Base-by-base conservation (phyloP, 2,329 filamentous ascomycete genomes). In the Fusarium sororula region DNA sequence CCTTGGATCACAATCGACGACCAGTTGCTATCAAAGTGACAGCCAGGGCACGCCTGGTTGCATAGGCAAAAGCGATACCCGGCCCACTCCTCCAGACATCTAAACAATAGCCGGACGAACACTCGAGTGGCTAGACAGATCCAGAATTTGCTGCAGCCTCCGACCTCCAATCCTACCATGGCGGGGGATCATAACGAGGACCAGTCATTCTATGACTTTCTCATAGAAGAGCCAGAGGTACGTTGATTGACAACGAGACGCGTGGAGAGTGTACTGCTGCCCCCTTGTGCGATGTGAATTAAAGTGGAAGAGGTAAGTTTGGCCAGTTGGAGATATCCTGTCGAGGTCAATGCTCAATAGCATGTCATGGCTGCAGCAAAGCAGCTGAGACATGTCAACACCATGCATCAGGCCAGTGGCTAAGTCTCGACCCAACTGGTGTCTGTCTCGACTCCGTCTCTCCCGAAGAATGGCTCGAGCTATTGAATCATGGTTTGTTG, bases 221-320 rank as follows among this genome's bases (percentile, higher is more conserved):
- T 78, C 75, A 78, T 78, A 66, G 77, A 78, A 50, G 77, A 78
- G 22, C 70, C 74, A 39, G 75, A 78, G 77, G 77, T 78, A 78
- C 61, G 77, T 77, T 41, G 38, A 44, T 38, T 60, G 39, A 42
- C 44, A 47, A 32, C 47, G 50, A 37, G 42, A 42, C n/a, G 26
- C 26, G 37, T 35, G 37, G 44, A 57, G 55, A 61, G 45, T 54
- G 20, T 56, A 47, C 57, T 61, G 41, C 42, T 66, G 56, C 66
- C 69, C 61, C 61, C 53, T 72, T 65, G 63, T 59, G 60, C 61
- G 35, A 66, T 50, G 53, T 53, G 66, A 75, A 38, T 63, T 64
- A 37, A 59, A 54, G 59, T 39, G 63, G 37, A 69, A 69, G 48
- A 51, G 57, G 71, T 66, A 48, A 59, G 48, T 51, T 48, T 61